phyloP scores from a whole-genome alignment of 768 basidiomycete species.

The Botryobasidium botryosum region DNA sequence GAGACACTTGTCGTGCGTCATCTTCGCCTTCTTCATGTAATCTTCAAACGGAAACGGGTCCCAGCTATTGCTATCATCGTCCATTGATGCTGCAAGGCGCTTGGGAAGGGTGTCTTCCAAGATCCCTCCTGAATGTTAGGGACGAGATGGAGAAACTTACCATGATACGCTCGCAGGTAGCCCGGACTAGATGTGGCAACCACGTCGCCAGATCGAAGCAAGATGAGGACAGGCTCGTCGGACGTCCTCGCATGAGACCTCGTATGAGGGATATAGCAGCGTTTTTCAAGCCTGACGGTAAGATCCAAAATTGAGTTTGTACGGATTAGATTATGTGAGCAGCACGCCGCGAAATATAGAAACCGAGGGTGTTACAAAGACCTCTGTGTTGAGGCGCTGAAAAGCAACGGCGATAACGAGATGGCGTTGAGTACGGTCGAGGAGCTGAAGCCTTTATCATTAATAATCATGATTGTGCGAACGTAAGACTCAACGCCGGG shows the following conservation, averaged over 20 bases:
- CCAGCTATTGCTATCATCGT: slow-evolving; percentile 32
- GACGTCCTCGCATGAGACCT: slow-evolving; percentile 63
- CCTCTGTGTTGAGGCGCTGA: too few relatives aligned
- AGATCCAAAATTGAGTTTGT: neutral
- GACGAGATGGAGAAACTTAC: slow-evolving; percentile 25
- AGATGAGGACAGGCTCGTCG: slow-evolving; percentile 54
- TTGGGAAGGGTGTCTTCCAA: slow-evolving; percentile 63
- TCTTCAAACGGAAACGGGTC: slow-evolving; percentile 32
- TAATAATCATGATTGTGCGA: too few relatives aligned
- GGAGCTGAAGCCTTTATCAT: too few relatives aligned
- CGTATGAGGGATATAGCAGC: slow-evolving; percentile 85
- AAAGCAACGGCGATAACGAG: too few relatives aligned
- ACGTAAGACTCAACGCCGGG: too few relatives aligned
- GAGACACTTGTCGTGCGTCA: slow-evolving; percentile 55
- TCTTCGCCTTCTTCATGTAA: slow-evolving; percentile 51
- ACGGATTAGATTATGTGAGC: neutral
- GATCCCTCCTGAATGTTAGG: slow-evolving; percentile 67
- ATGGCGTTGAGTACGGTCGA: too few relatives aligned
- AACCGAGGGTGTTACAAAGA: slow-evolving; percentile 79
- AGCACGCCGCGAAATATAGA: slow-evolving; percentile 62
- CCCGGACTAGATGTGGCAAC: slow-evolving; percentile 82
- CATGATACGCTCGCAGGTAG: slow-evolving; percentile 83
- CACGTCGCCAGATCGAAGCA: slow-evolving; percentile 81
- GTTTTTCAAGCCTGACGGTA: slow-evolving; percentile 55
- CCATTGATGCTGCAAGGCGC: slow-evolving; percentile 26